These are phyloP conservation scores for Aspergillus saccharolyticus DNA, from an alignment of 495 filamentous ascomycete species.

Conservation along the genomic window DNA sequence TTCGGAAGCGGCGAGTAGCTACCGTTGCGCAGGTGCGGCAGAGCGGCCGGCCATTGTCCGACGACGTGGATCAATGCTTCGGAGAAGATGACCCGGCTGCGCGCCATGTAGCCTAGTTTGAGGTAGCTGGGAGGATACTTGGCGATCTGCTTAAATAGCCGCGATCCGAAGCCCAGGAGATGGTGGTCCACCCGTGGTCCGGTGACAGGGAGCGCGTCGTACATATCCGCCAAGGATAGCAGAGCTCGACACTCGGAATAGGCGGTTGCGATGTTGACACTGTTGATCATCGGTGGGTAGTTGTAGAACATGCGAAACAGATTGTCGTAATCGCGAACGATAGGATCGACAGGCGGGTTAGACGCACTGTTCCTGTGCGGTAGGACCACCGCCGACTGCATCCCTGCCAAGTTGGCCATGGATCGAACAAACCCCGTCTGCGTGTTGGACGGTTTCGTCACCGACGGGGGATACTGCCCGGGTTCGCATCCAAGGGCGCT, in stretches of 20 bases:
- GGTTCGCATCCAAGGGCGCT: slow-evolving; percentile 46
- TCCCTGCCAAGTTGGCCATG: slow-evolving; percentile 67
- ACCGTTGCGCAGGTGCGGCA: slow-evolving; percentile 66
- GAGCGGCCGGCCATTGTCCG: slow-evolving; percentile 79
- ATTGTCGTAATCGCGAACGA: slow-evolving; percentile 87
- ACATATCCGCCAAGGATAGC: slow-evolving; percentile 79
- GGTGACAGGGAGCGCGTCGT: slow-evolving; percentile 82
- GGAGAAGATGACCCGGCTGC: slow-evolving; percentile 79
- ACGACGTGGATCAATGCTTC: slow-evolving; percentile 90
- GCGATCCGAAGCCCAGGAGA: slow-evolving; percentile 79
- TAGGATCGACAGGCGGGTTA: slow-evolving; percentile 56
- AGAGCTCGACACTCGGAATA: slow-evolving; percentile 90
- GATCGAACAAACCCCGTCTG: slow-evolving; percentile 74
- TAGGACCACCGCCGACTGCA: slow-evolving; percentile 48
- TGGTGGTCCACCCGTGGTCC: slow-evolving; percentile 91
- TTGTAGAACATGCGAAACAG: slow-evolving; percentile 92
- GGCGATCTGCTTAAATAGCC: slow-evolving; percentile 88
- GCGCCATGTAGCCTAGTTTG: slow-evolving; percentile 78
- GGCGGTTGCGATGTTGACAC: slow-evolving; percentile 79
- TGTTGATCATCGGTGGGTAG: slow-evolving; percentile 72
- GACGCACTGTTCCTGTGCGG: slow-evolving; percentile 27
- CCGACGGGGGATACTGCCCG: slow-evolving; percentile 46
- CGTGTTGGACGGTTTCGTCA: slow-evolving; percentile 47
- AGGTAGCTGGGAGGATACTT: slow-evolving; percentile 91
- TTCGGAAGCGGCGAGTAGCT: slow-evolving; percentile 55